Conservation (phyloP, 192 early-diverging fungal species). For the Kickxella alabastrina region DNA sequence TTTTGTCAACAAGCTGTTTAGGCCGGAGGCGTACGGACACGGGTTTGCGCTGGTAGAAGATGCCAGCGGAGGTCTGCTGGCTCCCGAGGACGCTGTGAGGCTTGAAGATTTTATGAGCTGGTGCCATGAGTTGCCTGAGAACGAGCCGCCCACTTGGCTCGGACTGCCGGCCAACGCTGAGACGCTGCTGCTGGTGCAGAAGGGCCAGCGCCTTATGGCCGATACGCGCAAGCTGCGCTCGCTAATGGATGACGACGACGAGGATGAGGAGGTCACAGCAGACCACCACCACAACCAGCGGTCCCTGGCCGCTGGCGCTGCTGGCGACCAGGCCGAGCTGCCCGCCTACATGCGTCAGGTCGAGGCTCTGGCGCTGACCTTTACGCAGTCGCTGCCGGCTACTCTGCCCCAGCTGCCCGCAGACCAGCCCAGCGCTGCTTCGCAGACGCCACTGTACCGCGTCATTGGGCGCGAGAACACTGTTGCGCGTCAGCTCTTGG, state of each 20-base stretch:
- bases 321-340: constrained; percentile 49
- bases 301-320: too few species aligned
- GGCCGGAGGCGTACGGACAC: constrained; percentile 70
- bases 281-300: neutral
- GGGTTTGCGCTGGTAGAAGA: constrained; percentile 72
- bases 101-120: constrained; percentile 85
- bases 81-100: constrained; percentile 79
- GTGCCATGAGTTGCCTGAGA: constrained; percentile 82
- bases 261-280: constrained; percentile 7
- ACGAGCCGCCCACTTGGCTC: constrained; percentile 95
- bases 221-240: constrained; percentile 84
- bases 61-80: constrained; percentile 42
- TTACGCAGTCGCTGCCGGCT: constrained; percentile 57
- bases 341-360: constrained; percentile 75
- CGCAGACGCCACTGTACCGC: constrained; percentile 66
- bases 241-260: constrained; percentile 79
- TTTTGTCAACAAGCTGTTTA: constrained; percentile 83
- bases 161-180: constrained; percentile 94
- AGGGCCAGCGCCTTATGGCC: constrained; percentile 73
- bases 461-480: constrained; percentile 80
- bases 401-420: constrained; percentile 4
- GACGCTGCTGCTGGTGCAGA: constrained; percentile 75
- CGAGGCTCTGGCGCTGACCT: constrained; percentile 52
- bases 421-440: neutral
- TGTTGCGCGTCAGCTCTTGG: constrained; percentile 59